phyloP scores from a whole-genome alignment of 2,329 filamentous ascomycete species.

The Coniella vitis region DNA sequence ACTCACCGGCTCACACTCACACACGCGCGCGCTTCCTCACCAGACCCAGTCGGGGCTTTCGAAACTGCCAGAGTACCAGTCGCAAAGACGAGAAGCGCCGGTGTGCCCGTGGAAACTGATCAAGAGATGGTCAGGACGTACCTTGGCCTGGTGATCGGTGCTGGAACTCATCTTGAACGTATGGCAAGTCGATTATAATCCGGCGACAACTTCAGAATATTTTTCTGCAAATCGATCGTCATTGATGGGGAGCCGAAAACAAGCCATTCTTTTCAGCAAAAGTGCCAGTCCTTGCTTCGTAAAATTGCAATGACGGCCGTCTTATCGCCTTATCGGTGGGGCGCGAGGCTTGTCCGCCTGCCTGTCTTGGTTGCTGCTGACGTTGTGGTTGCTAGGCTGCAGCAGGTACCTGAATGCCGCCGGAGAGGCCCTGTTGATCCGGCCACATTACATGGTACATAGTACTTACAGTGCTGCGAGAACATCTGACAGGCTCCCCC shows the following conservation, averaged over 20 bases:
- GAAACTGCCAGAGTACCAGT: background rate
- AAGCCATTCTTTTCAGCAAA: background rate
- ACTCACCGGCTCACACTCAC: too few species aligned
- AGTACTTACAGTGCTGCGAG: too few species aligned
- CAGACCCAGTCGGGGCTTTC: background rate
- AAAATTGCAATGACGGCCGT: background rate
- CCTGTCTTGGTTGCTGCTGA: background rate
- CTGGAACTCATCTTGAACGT: background rate
- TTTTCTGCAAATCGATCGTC: background rate
- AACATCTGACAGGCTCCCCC: background rate
- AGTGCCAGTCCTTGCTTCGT: background rate
- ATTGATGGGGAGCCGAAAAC: background rate
- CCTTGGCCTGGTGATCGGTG: constrained; percentile 17
- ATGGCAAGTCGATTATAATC: background rate
- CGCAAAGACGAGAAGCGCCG: background rate
- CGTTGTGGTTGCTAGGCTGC: background rate
- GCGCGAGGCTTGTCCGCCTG: background rate
- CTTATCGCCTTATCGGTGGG: constrained; percentile 1
- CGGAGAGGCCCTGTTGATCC: constrained; percentile 5
- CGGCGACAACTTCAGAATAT: background rate
- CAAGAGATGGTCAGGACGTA: background rate
- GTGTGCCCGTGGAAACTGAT: background rate
- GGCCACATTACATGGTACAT: constrained; percentile 12
- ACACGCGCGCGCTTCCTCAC: background rate
- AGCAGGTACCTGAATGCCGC: background rate